Conservation (phyloP, 2,329 filamentous ascomycete genomes). For the Ceratocystis eucalypticola region DNA sequence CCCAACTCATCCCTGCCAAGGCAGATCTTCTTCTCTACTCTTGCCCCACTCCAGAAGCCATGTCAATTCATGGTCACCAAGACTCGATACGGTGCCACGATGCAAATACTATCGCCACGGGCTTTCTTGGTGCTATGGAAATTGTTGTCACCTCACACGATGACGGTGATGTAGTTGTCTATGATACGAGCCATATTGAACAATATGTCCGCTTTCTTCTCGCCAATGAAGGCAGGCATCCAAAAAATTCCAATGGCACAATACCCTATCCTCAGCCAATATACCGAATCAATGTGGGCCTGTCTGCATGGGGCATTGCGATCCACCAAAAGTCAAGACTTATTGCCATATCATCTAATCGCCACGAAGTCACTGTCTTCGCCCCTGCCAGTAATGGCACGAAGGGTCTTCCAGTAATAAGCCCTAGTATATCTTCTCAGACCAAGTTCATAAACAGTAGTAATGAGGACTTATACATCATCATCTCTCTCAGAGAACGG, state of each 20-base stretch:
- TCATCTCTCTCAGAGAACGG: not conserved
- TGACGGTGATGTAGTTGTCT: constrained; percentile 61
- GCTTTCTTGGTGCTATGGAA: constrained; percentile 56
- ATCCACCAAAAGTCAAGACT: constrained; percentile 16
- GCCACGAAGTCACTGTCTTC: constrained; percentile 40
- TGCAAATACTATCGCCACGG: constrained; percentile 56
- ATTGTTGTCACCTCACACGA: constrained; percentile 56
- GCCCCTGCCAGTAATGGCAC: constrained; percentile 27
- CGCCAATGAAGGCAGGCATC: constrained; percentile 20
- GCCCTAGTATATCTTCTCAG: not conserved
- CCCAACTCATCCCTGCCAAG: constrained; percentile 34
- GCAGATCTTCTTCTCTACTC: constrained; percentile 40
- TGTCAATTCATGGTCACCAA: constrained; percentile 38
- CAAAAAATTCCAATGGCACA: not conserved
- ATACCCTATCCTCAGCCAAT: constrained; percentile 34
- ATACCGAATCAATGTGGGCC: constrained; percentile 38
- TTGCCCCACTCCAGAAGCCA: constrained; percentile 29
- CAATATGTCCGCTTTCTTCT: constrained; percentile 28
- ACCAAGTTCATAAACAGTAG: not conserved
- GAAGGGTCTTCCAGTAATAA: constrained; percentile 1
- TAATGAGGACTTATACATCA: not conserved
- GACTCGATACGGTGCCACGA: constrained; percentile 41
- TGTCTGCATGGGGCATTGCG: constrained; percentile 14
- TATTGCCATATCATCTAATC: constrained; percentile 56
- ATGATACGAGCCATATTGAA: constrained; percentile 45